phyloP scores from a whole-genome alignment of 2,329 filamentous ascomycete genomes.

The Apiospora phragmitis region DNA sequence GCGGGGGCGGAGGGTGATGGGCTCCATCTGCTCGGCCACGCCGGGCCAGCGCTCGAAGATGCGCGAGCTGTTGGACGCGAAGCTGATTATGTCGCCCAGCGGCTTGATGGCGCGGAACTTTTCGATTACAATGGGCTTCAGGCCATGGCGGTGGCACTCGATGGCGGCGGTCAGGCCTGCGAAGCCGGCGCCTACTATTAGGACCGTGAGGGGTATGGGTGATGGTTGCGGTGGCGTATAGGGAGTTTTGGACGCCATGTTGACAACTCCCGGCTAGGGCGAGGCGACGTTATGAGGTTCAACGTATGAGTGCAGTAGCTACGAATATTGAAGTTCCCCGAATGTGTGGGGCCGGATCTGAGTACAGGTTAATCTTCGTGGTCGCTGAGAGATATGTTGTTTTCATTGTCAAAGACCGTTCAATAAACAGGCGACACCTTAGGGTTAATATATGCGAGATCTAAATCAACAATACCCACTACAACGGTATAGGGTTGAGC shows the following conservation, averaged over 20 bases:
- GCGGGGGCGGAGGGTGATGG: constrained; percentile 42
- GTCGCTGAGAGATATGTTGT: neutral
- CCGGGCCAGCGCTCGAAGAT: constrained; percentile 58
- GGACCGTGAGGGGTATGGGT: constrained; percentile 1
- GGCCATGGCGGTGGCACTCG: constrained; percentile 10
- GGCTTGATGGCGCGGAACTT: constrained; percentile 41
- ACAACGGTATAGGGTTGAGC: neutral
- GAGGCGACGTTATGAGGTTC: no score
- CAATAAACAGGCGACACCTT: neutral
- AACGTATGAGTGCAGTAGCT: neutral
- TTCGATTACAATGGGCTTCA: neutral
- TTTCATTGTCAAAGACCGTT: neutral
- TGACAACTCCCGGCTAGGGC: neutral
- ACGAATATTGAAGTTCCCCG: neutral
- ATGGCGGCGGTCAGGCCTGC: constrained; percentile 10
- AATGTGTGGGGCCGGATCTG: no score
- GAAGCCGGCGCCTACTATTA: constrained; percentile 11
- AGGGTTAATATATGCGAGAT: neutral
- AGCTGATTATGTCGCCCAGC: constrained; percentile 52
- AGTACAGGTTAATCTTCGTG: neutral
- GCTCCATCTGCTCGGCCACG: constrained; percentile 47
- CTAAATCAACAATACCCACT: neutral
- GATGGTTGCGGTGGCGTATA: neutral
- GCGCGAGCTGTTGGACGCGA: constrained; percentile 56
- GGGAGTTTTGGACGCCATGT: neutral